Conservation (phyloP, 1,139 yeast genomes). For the Geotrichum klebahnii region DNA sequence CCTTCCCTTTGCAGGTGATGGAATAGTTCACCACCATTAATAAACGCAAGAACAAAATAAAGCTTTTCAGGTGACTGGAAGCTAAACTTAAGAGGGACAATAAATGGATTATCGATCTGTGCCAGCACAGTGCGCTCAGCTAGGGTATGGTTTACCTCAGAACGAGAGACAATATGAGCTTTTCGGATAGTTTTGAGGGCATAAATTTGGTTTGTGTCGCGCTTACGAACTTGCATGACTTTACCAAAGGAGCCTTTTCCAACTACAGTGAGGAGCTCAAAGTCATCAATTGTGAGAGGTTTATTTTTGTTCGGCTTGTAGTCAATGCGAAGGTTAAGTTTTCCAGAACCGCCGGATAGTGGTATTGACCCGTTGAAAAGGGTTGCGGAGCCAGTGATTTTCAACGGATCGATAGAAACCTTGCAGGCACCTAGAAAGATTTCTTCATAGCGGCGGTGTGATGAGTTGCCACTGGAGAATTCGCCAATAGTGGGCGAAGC, state of each 20-base stretch:
- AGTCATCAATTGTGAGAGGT: slow-evolving; percentile 81
- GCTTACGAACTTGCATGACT: slow-evolving; percentile 96
- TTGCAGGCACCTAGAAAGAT: slow-evolving; percentile 41
- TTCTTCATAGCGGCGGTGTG: slow-evolving; percentile 28
- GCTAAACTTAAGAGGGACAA: slow-evolving; percentile 93
- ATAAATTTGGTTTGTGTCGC: slow-evolving; percentile 88
- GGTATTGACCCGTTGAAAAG: slow-evolving; percentile 21
- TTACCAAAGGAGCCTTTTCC: slow-evolving; percentile 98
- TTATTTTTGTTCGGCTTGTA: slow-evolving; percentile 62
- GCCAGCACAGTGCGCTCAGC: slow-evolving; percentile 96
- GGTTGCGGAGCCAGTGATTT: slow-evolving; percentile 10
- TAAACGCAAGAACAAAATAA: slow-evolving; percentile 83
- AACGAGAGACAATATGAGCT: slow-evolving; percentile 86
- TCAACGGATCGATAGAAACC: slow-evolving; percentile 25
- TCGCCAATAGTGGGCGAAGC: background rate
- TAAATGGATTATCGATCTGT: slow-evolving; percentile 90
- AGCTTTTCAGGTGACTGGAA: slow-evolving; percentile 95
- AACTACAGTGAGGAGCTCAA: slow-evolving; percentile 86
- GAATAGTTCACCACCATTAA: slow-evolving; percentile 95
- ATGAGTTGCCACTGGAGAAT: background rate
- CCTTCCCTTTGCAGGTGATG: slow-evolving; percentile 92
- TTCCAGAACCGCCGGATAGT: slow-evolving; percentile 40
- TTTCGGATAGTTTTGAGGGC: slow-evolving; percentile 91
- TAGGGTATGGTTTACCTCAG: slow-evolving; percentile 92
- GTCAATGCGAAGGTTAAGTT: slow-evolving; percentile 61